Base-by-base conservation (phyloP, 2,329 filamentous ascomycete genomes). In the Pseudophaeomoniella oleicola region DNA sequence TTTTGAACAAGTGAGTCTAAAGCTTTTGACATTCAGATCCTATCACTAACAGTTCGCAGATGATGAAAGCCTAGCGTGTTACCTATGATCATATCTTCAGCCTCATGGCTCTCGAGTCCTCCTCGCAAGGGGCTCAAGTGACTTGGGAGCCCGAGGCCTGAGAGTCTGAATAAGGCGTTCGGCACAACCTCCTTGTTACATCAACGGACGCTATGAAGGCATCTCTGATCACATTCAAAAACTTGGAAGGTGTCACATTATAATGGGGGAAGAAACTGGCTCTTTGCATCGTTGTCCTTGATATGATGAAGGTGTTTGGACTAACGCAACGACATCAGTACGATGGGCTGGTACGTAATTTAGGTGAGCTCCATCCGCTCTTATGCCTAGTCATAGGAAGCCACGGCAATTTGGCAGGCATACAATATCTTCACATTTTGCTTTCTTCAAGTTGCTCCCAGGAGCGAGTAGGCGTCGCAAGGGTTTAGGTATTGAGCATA, bases 21-120 rank as follows among this genome's bases (percentile, higher is more conserved):
- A 39, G 29, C 37, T 37, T 39, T 37, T 35, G 34, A 39, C 16
- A 17, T 5, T 11, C n/a, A 12, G 9, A 16, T 33, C 27, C 19
- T 27, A 18, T 37, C 32, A 46, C 42, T 35, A 35, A 34, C 35
- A n/a, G n/a, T 40, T 49, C 30, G 3, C 54, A 94, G 86, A 92
- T 96, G 88, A 98, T 96, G 90, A 98, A 93, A 94, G 83, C 83
- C 75, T 78, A 79, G 83, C 76, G 88, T 96, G 90, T 79, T 77
- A 62, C 67, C 77, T 77, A 84, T 93, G 90, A 96, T n/a, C 69
- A 68, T 58, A 60, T 69, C 71, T 81, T 70, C 67, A 70, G 67
- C 63, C 70, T 65, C 59, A 66, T 69, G 67, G 66, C 71, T 66
- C 66, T 65, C 66, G 71, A 74, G 82, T 84, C 88, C 87, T 94